These are phyloP conservation scores for Pulveroboletus sp. DNA, from an alignment of 768 basidiomycete genomes.

Conservation along the genomic window DNA sequence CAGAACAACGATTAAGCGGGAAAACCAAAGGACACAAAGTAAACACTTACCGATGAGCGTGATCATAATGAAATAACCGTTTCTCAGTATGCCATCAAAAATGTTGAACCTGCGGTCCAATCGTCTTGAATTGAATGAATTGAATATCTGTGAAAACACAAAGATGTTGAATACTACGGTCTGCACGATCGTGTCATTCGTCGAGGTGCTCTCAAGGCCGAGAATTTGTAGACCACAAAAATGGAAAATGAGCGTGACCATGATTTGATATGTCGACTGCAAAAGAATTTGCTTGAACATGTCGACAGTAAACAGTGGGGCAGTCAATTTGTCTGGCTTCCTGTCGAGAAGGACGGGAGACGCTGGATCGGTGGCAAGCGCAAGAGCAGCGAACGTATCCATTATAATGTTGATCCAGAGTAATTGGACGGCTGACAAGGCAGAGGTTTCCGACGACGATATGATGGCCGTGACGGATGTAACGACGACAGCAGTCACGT, in stretches of 20 bases:
- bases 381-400: conserved; percentile 98
- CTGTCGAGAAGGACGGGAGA: conserved; percentile 76
- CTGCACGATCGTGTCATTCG: conserved; percentile 51
- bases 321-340: conserved; percentile 85
- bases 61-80: conserved; percentile 82
- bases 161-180: conserved; percentile 98
- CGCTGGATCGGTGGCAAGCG: conserved; percentile 95
- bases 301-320: conserved; percentile 85
- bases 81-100: conserved; percentile 76
- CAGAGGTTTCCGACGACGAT: conserved; percentile 71
- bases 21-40: neutral
- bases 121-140: conserved; percentile 88
- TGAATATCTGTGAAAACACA: conserved; percentile 97
- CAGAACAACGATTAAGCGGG: conserved; percentile 3
- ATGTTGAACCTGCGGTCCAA: conserved; percentile 86
- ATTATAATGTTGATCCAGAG: conserved; percentile 99
- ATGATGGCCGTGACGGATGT: conserved; percentile 90
- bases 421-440: conserved; percentile 93
- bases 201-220: conserved; percentile 40
- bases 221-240: conserved; percentile 78
- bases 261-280: conserved; percentile 86
- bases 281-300: conserved; percentile 97
- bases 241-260: conserved; percentile 84
- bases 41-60: conserved; percentile 72
- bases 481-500: conserved; percentile 92